Evolutionary conservation across 371 early-diverging fungal genomes (phyloP), one percentile per base, ranked within the genome.

Genomic region (Funneliformis caledonium): DNA sequence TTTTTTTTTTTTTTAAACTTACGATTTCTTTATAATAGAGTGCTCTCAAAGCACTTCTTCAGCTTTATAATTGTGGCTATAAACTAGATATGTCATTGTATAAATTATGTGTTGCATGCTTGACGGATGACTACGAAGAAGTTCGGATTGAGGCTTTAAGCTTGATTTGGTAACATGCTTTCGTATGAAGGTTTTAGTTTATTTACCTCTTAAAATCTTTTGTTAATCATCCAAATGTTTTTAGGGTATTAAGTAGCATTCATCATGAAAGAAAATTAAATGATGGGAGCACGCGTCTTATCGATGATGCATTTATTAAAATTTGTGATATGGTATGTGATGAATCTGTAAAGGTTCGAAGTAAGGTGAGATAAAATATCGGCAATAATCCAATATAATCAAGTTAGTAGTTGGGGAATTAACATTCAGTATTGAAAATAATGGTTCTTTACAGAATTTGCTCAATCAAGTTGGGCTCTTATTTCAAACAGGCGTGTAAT

Each of bases 291-390:
- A 11, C 52, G 8, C 31, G 73, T 19, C 74, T 93, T n/a, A 86
- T 90, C 10, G 92, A 93, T 81, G 93, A 93, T 82, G 93, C 94
- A 12, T 93, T 93, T 81, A 87, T 89, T 37, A 90, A 89, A 83
- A 85, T 92, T 26, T 93, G 94, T 80, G 94, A 93, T 81, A 84
- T 93, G 84, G 89, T 93, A 37, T 92, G 92, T 74, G 94, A 93
- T 83, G 84, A 87, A 33, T 88, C 91, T 0, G 88, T 91, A 31
- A 83, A 84, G 14, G 88, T 93, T 19, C 85, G 94, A 11, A 89
- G 90, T 73, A 89, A 86, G 78, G 81, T 81, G 70, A 56, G 45
- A 19, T 5, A 9, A 61, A 16, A 19, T 42, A 67, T 67, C 33
- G 37, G n/a, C 33, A 37, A 42, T 37, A 37, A 37, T 67, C 67